phyloP scores from a whole-genome alignment of 1,284 basidiomycete species.

The Wallemia ichthyophaga region DNA sequence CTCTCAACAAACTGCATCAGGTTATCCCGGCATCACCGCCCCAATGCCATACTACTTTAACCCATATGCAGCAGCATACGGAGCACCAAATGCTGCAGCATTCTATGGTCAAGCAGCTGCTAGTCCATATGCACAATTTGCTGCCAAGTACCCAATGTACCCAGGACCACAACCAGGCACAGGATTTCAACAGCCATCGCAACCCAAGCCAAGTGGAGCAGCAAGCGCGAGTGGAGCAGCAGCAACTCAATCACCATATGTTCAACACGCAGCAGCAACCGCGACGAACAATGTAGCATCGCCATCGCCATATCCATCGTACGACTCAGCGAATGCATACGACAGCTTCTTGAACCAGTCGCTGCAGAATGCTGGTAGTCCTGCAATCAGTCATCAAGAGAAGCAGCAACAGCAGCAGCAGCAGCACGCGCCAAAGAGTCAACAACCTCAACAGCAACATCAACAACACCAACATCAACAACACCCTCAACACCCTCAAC shows the following conservation, averaged over 20 bases:
- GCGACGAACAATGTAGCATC: background rate
- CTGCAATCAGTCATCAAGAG: background rate
- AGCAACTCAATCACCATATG: background rate
- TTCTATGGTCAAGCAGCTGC: background rate
- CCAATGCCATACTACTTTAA: background rate
- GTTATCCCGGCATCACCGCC: background rate
- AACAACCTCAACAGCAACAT: background rate
- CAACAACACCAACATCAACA: background rate
- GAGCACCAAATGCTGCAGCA: background rate
- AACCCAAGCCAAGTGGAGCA: background rate
- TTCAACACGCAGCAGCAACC: background rate
- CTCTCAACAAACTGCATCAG: background rate
- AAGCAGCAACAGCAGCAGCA: background rate
- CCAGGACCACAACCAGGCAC: background rate
- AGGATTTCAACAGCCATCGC: background rate
- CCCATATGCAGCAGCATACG: background rate
- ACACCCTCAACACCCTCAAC: background rate
- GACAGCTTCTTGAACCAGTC: background rate
- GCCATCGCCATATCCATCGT: background rate
- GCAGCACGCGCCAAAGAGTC: background rate
- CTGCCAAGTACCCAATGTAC: background rate
- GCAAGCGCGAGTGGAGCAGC: background rate
- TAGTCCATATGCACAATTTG: background rate
- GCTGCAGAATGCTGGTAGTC: background rate
- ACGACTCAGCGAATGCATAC: background rate